phyloP scores from a whole-genome alignment of 2,329 filamentous ascomycete species.

The Cladosporium sp. region DNA sequence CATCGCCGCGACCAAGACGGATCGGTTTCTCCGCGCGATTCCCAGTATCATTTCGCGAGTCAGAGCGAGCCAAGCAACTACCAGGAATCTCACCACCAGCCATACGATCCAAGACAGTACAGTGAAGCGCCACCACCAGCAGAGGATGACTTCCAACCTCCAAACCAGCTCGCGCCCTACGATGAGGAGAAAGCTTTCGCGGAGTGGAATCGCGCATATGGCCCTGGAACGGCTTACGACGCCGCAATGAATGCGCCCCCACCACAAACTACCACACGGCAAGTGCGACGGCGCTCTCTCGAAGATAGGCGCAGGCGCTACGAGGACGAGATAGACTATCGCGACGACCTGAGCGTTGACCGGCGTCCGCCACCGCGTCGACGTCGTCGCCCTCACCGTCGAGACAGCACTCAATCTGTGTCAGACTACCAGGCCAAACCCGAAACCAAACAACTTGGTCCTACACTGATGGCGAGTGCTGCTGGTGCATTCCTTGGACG shows the following conservation, averaged over 20 bases:
- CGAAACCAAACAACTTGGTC: constrained; percentile 1
- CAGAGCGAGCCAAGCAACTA: background rate
- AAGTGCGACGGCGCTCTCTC: background rate
- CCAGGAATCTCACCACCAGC: background rate
- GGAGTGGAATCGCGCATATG: constrained; percentile 18
- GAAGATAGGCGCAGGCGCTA: background rate
- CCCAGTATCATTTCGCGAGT: background rate
- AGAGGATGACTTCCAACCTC: background rate
- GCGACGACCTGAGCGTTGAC: constrained; percentile 43
- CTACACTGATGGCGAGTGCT: constrained; percentile 14
- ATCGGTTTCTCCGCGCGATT: constrained; percentile 6
- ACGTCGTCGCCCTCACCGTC: constrained; percentile 37
- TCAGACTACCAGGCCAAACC: constrained; percentile 35
- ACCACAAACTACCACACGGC: constrained; percentile 25
- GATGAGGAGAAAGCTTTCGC: constrained; percentile 20
- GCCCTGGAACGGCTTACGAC: background rate
- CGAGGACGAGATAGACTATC: constrained; percentile 40
- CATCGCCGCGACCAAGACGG: background rate
- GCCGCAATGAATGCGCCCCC: background rate
- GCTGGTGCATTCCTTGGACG: constrained; percentile 14
- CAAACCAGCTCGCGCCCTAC: constrained; percentile 18
- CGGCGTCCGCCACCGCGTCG: constrained; percentile 59
- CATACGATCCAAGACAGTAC: constrained; percentile 1
- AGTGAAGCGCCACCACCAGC: constrained; percentile 1
- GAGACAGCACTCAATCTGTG: constrained; percentile 52